Evolutionary conservation across 176 grass and related monocot genomes (phyloP).

Genomic region (Hordeum marinum): DNA sequence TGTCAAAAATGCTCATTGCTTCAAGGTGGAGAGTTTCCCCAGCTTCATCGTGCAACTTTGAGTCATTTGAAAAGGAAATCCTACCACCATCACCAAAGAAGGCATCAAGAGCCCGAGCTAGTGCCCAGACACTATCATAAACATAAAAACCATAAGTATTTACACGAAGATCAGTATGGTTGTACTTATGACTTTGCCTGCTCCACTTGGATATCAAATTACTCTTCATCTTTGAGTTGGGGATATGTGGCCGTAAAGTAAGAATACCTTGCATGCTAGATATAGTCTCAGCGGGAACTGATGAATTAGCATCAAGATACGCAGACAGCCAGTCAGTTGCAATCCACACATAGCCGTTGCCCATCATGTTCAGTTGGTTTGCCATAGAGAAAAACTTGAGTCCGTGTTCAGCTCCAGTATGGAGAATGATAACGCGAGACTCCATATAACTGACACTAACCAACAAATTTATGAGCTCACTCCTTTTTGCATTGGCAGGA

Average conservation of each 20-base stretch:
- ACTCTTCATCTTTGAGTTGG: slow-evolving; percentile 68
- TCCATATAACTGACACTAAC: slow-evolving; percentile 64
- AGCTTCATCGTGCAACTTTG: slow-evolving; percentile 42
- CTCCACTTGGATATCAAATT: slow-evolving; percentile 73
- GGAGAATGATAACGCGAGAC: slow-evolving; percentile 77
- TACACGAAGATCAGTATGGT: slow-evolving; percentile 38
- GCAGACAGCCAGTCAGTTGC: slow-evolving; percentile 84
- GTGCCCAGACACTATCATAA: slow-evolving; percentile 86
- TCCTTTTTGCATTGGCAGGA: slow-evolving; percentile 31
- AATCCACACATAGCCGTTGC: slow-evolving; percentile 89
- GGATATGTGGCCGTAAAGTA: slow-evolving; percentile 62
- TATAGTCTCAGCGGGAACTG: slow-evolving; percentile 53
- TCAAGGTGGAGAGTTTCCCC: slow-evolving; percentile 68
- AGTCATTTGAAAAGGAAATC: slow-evolving; percentile 79
- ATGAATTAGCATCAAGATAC: slow-evolving; percentile 62
- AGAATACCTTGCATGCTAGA: slow-evolving; percentile 81
- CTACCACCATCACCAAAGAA: slow-evolving; percentile 71
- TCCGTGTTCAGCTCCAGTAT: slow-evolving; percentile 41
- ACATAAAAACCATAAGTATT: slow-evolving; percentile 69
- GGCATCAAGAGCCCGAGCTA: slow-evolving; percentile 67
- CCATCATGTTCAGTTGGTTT: slow-evolving; percentile 69
- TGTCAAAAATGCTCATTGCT: slow-evolving; percentile 77
- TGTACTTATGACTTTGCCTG: slow-evolving; percentile 50
- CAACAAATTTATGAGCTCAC: slow-evolving; percentile 59
- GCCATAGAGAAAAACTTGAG: slow-evolving; percentile 59